phyloP scores from a whole-genome alignment of 106 monocot species.

The Posidonia australis region DNA sequence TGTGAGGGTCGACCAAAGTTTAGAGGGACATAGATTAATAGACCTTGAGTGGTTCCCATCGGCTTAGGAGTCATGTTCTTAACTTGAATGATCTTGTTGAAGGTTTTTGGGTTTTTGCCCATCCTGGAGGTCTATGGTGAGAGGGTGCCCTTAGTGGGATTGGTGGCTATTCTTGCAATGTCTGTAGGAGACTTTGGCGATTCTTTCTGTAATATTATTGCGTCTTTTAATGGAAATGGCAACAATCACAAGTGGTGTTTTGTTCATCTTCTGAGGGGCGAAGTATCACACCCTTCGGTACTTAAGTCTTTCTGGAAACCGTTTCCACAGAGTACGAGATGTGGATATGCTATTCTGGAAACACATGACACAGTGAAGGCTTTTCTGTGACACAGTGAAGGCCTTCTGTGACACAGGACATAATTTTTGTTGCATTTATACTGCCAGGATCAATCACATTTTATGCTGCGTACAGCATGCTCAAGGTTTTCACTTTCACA shows the following conservation, averaged over 20 bases:
- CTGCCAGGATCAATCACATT: too few species aligned
- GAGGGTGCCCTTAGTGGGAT: conserved; percentile 95
- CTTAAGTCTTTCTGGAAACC: conserved; percentile 88
- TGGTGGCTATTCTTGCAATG: conserved; percentile 72
- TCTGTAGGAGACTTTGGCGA: conserved; percentile 78
- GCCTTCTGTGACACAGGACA: too few species aligned
- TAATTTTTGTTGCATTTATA: too few species aligned
- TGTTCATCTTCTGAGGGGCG: conserved; percentile 59
- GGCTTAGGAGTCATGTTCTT: conserved; percentile 47
- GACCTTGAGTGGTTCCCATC: neutral
- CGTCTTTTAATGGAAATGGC: conserved; percentile 82
- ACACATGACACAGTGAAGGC: too few species aligned
- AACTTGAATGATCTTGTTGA: conserved; percentile 97
- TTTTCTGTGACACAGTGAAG: too few species aligned
- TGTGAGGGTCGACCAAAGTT: too few species aligned
- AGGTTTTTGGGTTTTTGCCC: conserved; percentile 84
- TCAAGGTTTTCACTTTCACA: too few species aligned
- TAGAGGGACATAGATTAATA: too few species aligned
- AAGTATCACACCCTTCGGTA: conserved; percentile 50
- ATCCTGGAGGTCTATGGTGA: conserved; percentile 84
- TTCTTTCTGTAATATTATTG: conserved; percentile 84
- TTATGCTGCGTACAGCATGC: too few species aligned
- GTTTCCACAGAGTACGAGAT: conserved; percentile 96
- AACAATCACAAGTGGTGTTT: conserved; percentile 63
- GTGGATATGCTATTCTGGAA: too few species aligned